Percentiles rank a stretch among this genome's conserved stretches.
These are phyloP conservation scores for Pichia sp. DNA, from an alignment of 1,139 yeast species.

Conservation along the genomic window DNA sequence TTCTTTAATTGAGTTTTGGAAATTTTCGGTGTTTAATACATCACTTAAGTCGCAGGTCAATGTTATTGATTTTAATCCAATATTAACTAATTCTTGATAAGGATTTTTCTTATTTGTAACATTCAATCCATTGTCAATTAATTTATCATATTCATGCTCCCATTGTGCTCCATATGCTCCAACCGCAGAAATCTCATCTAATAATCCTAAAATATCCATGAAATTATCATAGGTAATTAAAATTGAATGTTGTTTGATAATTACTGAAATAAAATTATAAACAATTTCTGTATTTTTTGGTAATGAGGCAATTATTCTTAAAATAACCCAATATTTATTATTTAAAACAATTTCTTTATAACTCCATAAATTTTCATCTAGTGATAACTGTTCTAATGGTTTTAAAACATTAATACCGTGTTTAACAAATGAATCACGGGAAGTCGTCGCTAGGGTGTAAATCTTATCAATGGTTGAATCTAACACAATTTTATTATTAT, in stretches of 20 bases:
- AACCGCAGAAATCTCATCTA: conserved; percentile 76
- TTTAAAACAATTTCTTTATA: conserved; percentile 31
- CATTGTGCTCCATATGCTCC: conserved; percentile 77
- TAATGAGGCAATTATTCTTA: conserved; percentile 53
- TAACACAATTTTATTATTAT: conserved; percentile 22
- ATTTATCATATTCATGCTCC: conserved; percentile 54
- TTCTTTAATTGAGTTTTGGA: conserved; percentile 28
- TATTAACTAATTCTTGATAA: conserved; percentile 46
- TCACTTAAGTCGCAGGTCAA: conserved; percentile 48
- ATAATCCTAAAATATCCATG: conserved; percentile 57
- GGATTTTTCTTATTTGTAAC: conserved; percentile 41
- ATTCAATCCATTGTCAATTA: conserved; percentile 37
- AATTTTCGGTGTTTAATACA: conserved; percentile 28
- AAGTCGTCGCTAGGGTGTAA: conserved; percentile 25
- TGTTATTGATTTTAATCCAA: conserved; percentile 57
- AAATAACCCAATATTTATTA: conserved; percentile 58
- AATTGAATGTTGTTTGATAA: conserved; percentile 36
- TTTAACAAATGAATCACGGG: conserved; percentile 38
- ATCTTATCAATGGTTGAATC: conserved; percentile 29
- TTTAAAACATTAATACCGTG: conserved; percentile 46
- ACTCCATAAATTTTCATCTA: conserved; percentile 46
- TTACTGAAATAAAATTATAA: conserved; percentile 42
- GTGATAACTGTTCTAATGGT: conserved; percentile 45
- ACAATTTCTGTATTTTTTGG: conserved; percentile 46
- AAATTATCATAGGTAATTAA: conserved; percentile 46